Evolutionary conservation across 805 yeast species (phyloP).

Genomic region (Candida cerambycidarum): DNA sequence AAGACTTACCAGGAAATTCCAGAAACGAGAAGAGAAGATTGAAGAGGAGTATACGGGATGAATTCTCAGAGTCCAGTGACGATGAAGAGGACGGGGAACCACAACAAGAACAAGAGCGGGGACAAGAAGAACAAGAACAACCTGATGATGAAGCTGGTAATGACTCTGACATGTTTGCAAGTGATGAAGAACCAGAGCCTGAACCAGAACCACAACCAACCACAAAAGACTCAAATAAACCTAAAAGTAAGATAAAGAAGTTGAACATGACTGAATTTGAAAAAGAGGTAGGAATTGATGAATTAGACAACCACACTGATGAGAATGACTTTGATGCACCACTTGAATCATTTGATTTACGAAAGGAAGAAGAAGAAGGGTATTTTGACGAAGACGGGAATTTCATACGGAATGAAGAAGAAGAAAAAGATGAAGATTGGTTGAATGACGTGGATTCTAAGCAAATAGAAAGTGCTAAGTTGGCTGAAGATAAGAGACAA

Average conservation of each 20-base stretch:
- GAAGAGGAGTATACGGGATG: slow-evolving; percentile 10
- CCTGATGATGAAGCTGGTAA: slow-evolving; percentile 18
- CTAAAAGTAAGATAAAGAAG: slow-evolving; percentile 6
- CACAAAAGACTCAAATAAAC: background rate
- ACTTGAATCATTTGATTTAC: slow-evolving; percentile 65
- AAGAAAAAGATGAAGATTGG: slow-evolving; percentile 23
- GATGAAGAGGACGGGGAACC: slow-evolving; percentile 13
- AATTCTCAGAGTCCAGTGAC: slow-evolving; percentile 14
- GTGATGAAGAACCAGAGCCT: slow-evolving; percentile 22
- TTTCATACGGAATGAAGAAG: slow-evolving; percentile 43
- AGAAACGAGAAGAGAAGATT: slow-evolving; percentile 15
- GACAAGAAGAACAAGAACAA: background rate
- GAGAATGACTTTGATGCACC: slow-evolving; percentile 35
- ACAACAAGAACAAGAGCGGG: background rate
- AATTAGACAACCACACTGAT: slow-evolving; percentile 4
- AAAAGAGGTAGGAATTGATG: slow-evolving; percentile 21
- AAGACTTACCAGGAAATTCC: slow-evolving; percentile 15
- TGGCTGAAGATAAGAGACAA: slow-evolving; percentile 31
- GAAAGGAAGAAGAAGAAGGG: slow-evolving; percentile 59
- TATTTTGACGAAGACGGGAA: slow-evolving; percentile 61
- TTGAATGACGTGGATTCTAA: slow-evolving; percentile 21
- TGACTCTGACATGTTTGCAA: slow-evolving; percentile 49
- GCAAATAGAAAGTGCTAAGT: slow-evolving; percentile 36
- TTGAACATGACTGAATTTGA: slow-evolving; percentile 26
- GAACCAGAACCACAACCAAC: slow-evolving; percentile 9